phyloP scores from a whole-genome alignment of 2,329 filamentous ascomycete species.

The Macrophomina pseudophaseolina region DNA sequence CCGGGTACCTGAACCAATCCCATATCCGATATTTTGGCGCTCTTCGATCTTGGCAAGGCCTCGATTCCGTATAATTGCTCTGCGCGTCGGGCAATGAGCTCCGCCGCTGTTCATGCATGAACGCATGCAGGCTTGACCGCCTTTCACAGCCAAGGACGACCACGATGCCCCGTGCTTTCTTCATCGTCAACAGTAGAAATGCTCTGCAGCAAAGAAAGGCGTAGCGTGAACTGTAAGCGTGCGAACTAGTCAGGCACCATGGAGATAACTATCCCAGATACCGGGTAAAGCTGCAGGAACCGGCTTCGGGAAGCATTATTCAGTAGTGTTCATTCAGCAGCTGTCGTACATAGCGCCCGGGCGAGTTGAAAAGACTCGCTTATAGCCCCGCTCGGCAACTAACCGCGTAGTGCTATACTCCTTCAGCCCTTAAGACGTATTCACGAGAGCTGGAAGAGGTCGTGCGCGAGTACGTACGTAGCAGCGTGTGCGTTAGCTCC shows the following conservation, averaged over 20 bases:
- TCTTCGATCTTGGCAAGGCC: constrained; percentile 8
- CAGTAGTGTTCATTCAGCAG: background rate
- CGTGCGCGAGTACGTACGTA: background rate
- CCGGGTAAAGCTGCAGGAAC: background rate
- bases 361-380: background rate
- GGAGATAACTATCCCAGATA: background rate
- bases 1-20: constrained; percentile 9
- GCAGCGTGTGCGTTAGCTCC: background rate
- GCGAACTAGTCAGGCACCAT: background rate
- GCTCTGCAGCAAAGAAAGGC: background rate
- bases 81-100: background rate
- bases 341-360: background rate
- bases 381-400: background rate
- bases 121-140: constrained; percentile 8
- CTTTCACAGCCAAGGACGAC: background rate
- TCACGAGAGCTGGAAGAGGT: background rate
- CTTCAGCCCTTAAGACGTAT: background rate
- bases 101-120: background rate
- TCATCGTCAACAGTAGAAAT: background rate
- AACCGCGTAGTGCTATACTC: background rate
- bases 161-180: background rate
- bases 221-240: background rate
- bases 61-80: background rate
- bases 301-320: background rate
- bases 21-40: constrained; percentile 1